Conservation (phyloP, 2,329 filamentous ascomycete species). For the Hymenotorrendiella dingleyae region DNA sequence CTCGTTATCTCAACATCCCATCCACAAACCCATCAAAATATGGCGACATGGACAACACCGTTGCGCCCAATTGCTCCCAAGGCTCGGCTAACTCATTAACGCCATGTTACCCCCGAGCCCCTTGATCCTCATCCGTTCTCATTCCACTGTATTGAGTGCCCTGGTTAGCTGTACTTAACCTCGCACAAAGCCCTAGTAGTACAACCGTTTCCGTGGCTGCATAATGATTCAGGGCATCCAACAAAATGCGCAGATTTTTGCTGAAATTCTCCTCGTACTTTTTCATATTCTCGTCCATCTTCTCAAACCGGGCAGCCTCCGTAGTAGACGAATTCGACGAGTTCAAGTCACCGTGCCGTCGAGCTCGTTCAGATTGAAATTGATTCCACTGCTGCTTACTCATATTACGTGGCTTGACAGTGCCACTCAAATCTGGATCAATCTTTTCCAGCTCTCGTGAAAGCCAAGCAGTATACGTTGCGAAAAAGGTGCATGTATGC, state of each 20-base stretch:
- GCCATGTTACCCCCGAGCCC: conserved; percentile 18
- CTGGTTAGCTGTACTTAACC: conserved; percentile 75
- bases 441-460: conserved; percentile 77
- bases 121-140: conserved; percentile 50
- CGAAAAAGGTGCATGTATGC: conserved; percentile 92
- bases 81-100: too few species aligned
- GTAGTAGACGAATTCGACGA: too few species aligned
- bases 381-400: conserved; percentile 54
- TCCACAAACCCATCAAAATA: too few species aligned
- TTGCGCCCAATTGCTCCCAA: too few species aligned
- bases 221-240: conserved; percentile 94
- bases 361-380: conserved; percentile 44
- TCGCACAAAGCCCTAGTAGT: conserved; percentile 77
- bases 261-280: conserved; percentile 95
- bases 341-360: conserved; percentile 35
- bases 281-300: conserved; percentile 74
- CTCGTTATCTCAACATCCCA: too few species aligned
- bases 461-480: conserved; percentile 80
- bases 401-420: conserved; percentile 52
- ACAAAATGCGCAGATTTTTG: conserved; percentile 83
- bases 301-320: conserved; percentile 26
- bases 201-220: conserved; percentile 97
- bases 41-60: too few species aligned
- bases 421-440: conserved; percentile 68
- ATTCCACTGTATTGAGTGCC: conserved; percentile 60